Base-by-base conservation (phyloP, 139 green algal genomes). In the Limnomonas spitsbergensis region DNA sequence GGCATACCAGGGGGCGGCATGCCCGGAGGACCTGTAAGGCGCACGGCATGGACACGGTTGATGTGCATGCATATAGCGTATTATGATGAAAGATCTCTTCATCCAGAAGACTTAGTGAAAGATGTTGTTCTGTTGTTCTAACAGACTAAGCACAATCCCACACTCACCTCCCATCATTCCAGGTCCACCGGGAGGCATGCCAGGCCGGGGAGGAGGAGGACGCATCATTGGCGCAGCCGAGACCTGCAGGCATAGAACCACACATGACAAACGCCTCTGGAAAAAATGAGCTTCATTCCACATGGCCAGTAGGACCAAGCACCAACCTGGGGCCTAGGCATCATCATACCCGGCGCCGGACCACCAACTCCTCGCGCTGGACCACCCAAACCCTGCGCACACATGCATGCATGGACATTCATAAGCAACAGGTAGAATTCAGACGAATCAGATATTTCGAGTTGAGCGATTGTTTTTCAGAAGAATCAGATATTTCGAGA, bases 281-380 rank as follows among this genome's bases (percentile, higher is more conserved):
- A n/a, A n/a, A n/a, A n/a, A n/a, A n/a, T n/a, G n/a, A n/a, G n/a
- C n/a, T n/a, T n/a, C n/a, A n/a, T n/a, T n/a, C n/a, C n/a, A n/a
- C n/a, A n/a, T n/a, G n/a, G n/a, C n/a, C n/a, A n/a, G n/a, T n/a
- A n/a, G n/a, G n/a, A n/a, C n/a, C n/a, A 52, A 66, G 34, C 4
- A 35, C 40, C 7, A 53, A 87, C 67, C 73, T 94, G 89, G 1
- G 93, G 92, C 2, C 92, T 82, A 2, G 95, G 95, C 79, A 96
- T 89, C 95, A 99, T 99, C 85, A 93, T 92, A 40, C 90, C 94
- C 0, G 94, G 92, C 0, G 89, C 85, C 1, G 95, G 93, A 1
- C 90, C 95, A 4, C 95, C 95, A 9, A 98, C 88, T 47, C 95
- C 95, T 1, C 90, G 82, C 3, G 91, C 93, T 3, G 94, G 91